phyloP scores from a whole-genome alignment of 2,329 filamentous ascomycete species.

The Thermothelomyces thermophilus region DNA sequence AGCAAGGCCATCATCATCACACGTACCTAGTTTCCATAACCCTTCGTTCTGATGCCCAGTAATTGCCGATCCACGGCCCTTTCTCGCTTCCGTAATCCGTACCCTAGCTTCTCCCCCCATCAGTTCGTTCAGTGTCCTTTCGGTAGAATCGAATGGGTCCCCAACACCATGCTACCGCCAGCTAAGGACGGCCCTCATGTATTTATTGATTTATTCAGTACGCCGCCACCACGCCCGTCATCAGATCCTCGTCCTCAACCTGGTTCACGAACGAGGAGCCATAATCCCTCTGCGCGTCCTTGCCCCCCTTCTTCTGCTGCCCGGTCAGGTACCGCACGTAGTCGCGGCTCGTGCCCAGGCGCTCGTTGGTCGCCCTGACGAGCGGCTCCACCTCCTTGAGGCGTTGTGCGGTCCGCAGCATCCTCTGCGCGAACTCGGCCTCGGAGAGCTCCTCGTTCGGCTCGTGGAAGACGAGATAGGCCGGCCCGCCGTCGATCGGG shows the following conservation, averaged over 20 bases:
- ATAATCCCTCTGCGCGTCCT: constrained; percentile 32
- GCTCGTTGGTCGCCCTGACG: constrained; percentile 47
- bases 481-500: constrained; percentile 35
- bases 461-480: constrained; percentile 47
- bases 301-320: constrained; percentile 44
- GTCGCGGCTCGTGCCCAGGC: constrained; percentile 49
- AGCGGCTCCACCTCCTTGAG: constrained; percentile 42
- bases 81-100: no score
- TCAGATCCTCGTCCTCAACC: constrained; percentile 56
- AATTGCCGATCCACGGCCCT: no score
- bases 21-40: no score
- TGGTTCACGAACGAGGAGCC: constrained; percentile 38
- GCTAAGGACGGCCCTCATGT: no score
- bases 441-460: constrained; percentile 42
- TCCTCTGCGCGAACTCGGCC: constrained; percentile 41
- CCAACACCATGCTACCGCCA: no score
- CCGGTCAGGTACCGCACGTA: constrained; percentile 44
- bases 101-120: no score
- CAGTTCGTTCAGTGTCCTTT: no score
- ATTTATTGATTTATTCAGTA: not conserved
- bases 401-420: constrained; percentile 36
- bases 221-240: constrained; percentile 38
- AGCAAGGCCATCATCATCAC: no score
- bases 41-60: no score
- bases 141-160: no score